Conservation (phyloP, 2,329 filamentous ascomycete species). For the Pseudogymnoascus sp. region DNA sequence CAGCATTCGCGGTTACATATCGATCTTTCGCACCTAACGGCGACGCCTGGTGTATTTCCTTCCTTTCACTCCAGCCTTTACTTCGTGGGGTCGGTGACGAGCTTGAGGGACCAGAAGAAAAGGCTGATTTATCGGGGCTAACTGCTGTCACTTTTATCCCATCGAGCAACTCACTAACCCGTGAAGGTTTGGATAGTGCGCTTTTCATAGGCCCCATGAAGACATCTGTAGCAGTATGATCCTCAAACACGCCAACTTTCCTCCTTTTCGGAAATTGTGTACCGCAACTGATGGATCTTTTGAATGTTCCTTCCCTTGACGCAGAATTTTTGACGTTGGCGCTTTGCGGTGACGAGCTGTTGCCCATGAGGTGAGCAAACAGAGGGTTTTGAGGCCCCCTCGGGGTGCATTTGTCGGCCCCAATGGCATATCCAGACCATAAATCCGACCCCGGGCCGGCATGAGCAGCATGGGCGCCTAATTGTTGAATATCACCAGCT, state of each 20-base stretch:
- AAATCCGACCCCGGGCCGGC: slow-evolving; percentile 66
- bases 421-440: slow-evolving; percentile 65
- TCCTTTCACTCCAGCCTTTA: not conserved
- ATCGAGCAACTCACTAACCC: slow-evolving; percentile 52
- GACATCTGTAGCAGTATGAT: slow-evolving; percentile 27
- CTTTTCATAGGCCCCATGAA: slow-evolving; percentile 34
- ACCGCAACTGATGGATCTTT: slow-evolving; percentile 61
- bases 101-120: slow-evolving; percentile 27
- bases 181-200: slow-evolving; percentile 46
- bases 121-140: not conserved
- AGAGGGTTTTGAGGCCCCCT: slow-evolving; percentile 39
- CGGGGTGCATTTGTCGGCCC: slow-evolving; percentile 28
- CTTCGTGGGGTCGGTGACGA: slow-evolving; percentile 31
- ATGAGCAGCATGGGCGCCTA: slow-evolving; percentile 54
- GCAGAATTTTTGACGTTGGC: slow-evolving; percentile 35
- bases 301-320: slow-evolving; percentile 42
- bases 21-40: slow-evolving; percentile 16
- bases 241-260: slow-evolving; percentile 42
- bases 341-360: slow-evolving; percentile 62
- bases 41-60: slow-evolving; percentile 7
- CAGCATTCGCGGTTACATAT: slow-evolving; percentile 45
- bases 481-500: slow-evolving; percentile 49
- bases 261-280: slow-evolving; percentile 65
- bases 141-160: slow-evolving; percentile 47
- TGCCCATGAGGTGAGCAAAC: slow-evolving; percentile 53